A percentile compares a stretch with the other conserved stretches of the same genome.
These are phyloP conservation scores for Puccinia coronata DNA, from an alignment of 1,284 basidiomycete genomes.

Conservation along the genomic window DNA sequence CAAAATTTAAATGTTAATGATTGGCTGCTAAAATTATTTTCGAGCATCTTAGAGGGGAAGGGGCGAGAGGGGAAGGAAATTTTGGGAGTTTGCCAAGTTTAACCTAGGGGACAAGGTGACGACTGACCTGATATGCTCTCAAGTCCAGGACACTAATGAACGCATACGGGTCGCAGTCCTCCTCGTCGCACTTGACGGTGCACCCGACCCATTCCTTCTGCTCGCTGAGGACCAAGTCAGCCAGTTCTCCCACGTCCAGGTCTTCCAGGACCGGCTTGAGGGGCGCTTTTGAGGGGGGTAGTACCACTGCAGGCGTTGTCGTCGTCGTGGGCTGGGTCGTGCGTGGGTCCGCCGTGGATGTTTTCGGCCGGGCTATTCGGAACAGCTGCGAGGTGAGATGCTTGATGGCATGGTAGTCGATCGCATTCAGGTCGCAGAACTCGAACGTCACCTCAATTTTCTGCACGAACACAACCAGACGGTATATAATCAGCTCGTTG, in stretches of 20 bases:
- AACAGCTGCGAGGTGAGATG: conserved; percentile 44
- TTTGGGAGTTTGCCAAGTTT: background rate
- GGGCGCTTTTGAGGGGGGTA: conserved; percentile 32
- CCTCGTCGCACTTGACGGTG: conserved; percentile 46
- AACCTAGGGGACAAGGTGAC: background rate
- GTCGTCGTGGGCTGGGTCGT: no score
- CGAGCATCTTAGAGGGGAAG: background rate
- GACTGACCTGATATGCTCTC: conserved; percentile 33
- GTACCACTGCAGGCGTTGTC: background rate
- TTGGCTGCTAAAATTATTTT: background rate
- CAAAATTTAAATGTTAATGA: background rate
- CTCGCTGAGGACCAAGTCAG: conserved; percentile 32
- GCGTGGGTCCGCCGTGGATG: background rate
- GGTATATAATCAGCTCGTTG: background rate
- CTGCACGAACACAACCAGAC: background rate
- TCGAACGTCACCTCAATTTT: conserved; percentile 48
- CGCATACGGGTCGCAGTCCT: conserved; percentile 45
- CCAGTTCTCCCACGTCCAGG: conserved; percentile 30
- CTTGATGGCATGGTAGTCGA: conserved; percentile 46
- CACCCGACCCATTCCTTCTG: conserved; percentile 50
- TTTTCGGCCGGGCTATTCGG: conserved; percentile 16
- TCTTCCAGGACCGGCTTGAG: conserved; percentile 33
- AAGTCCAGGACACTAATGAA: conserved; percentile 47
- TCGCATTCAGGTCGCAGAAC: conserved; percentile 40
- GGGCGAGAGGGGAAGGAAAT: background rate